phyloP scores from a whole-genome alignment of 805 yeast genomes.

The Metschnikowia reukaufii region DNA sequence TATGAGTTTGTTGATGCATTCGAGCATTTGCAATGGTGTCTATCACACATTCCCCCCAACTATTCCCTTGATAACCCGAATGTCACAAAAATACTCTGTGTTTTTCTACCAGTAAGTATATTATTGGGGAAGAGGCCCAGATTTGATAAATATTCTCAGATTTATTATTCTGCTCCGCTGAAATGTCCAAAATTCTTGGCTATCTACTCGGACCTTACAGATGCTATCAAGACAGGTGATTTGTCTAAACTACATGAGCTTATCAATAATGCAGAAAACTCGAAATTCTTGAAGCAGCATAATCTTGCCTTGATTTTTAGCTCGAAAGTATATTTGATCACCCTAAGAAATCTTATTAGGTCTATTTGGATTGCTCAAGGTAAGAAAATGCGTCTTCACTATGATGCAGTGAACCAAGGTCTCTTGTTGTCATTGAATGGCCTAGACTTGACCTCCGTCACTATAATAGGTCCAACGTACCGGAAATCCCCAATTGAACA shows the following conservation, averaged over 20 bases:
- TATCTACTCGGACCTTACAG: slow-evolving; percentile 39
- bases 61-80: slow-evolving; percentile 30
- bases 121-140: slow-evolving; percentile 56
- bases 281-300: slow-evolving; percentile 37
- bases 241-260: slow-evolving; percentile 33
- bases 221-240: slow-evolving; percentile 44
- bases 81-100: slow-evolving; percentile 43
- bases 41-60: slow-evolving; percentile 33
- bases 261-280: slow-evolving; percentile 22
- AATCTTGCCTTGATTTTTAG: slow-evolving; percentile 44
- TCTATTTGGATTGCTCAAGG: slow-evolving; percentile 31
- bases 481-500: background rate
- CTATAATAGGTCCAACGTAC: background rate
- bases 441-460: slow-evolving; percentile 13
- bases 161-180: slow-evolving; percentile 20
- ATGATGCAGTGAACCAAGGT: slow-evolving; percentile 27
- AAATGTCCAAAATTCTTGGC: slow-evolving; percentile 24
- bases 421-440: slow-evolving; percentile 19
- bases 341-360: slow-evolving; percentile 46
- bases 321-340: slow-evolving; percentile 45
- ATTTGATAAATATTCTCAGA: slow-evolving; percentile 13
- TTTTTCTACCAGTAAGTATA: slow-evolving; percentile 52
- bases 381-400: slow-evolving; percentile 29
- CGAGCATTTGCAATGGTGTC: slow-evolving; percentile 57
- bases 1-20: slow-evolving; percentile 48